phyloP scores from a whole-genome alignment of 2,329 filamentous ascomycete species.

The Scedosporium aurantiacum region DNA sequence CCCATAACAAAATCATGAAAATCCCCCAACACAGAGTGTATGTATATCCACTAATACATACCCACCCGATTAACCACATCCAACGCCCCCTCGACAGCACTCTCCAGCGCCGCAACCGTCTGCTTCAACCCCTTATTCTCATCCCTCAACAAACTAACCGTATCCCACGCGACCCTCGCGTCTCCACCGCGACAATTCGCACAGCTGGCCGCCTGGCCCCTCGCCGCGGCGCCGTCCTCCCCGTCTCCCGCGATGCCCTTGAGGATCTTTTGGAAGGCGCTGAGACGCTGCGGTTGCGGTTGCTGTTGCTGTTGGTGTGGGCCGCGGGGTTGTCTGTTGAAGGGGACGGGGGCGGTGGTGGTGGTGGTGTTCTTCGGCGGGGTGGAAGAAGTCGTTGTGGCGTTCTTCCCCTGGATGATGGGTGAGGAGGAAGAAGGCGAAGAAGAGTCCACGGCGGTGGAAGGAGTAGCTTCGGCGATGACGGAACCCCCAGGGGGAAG shows the following conservation, averaged over 20 bases:
- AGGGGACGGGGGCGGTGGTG: no score
- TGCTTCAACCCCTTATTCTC: constrained; percentile 53
- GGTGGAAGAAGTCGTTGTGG: neutral
- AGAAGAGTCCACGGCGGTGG: neutral
- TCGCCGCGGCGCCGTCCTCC: constrained; percentile 18
- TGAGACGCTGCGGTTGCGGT: constrained; percentile 14
- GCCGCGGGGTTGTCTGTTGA: neutral
- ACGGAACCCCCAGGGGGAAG: neutral
- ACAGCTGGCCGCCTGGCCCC: constrained; percentile 25
- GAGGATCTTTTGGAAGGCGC: constrained; percentile 30
- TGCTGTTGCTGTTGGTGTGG: constrained; percentile 14
- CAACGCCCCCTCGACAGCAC: constrained; percentile 48
- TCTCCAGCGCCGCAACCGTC: constrained; percentile 47
- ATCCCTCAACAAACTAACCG: constrained; percentile 47
- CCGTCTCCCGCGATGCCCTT: constrained; percentile 25
- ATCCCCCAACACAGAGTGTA: neutral
- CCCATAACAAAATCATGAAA: neutral
- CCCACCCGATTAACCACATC: constrained; percentile 47
- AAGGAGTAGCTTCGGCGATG: constrained; percentile 18
- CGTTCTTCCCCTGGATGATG: no score
- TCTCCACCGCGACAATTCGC: constrained; percentile 47
- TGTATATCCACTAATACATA: constrained; percentile 22
- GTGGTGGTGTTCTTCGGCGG: neutral
- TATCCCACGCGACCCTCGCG: constrained; percentile 52
- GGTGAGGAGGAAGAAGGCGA: neutral